Conservation (phyloP, 2,329 filamentous ascomycete genomes). For the Stagonosporopsis rhizophila region DNA sequence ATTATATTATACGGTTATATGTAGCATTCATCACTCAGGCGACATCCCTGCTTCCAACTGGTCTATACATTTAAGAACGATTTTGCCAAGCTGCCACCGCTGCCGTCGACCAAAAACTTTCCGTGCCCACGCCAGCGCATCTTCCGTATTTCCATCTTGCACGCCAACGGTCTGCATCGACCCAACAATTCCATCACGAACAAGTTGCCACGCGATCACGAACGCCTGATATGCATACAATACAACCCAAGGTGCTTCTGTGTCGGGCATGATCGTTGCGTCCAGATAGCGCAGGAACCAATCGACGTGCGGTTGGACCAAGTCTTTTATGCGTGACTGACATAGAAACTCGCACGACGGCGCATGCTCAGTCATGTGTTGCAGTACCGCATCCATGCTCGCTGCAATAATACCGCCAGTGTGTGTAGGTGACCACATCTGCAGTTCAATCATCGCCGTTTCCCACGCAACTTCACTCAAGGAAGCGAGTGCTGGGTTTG, state of each 20-base stretch:
- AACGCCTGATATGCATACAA: slow-evolving; percentile 33
- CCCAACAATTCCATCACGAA: slow-evolving; percentile 18
- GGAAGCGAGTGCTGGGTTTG: slow-evolving; percentile 14
- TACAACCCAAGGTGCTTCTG: slow-evolving; percentile 29
- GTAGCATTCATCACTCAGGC: background rate
- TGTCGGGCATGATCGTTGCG: slow-evolving; percentile 16
- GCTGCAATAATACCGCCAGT: slow-evolving; percentile 31
- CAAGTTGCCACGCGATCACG: slow-evolving; percentile 34
- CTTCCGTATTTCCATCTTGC: slow-evolving; percentile 22
- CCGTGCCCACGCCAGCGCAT: slow-evolving; percentile 26
- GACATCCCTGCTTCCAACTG: slow-evolving; percentile 8
- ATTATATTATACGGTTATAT: background rate
- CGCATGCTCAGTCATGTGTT: slow-evolving; percentile 25
- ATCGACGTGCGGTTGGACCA: slow-evolving; percentile 30
- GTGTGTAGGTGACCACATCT: slow-evolving; percentile 35
- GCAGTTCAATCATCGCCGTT: slow-evolving; percentile 34
- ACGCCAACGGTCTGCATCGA: slow-evolving; percentile 29
- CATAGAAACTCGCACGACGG: slow-evolving; percentile 28
- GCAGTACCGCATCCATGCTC: slow-evolving; percentile 25
- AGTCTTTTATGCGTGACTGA: slow-evolving; percentile 19
- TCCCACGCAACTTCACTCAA: slow-evolving; percentile 31
- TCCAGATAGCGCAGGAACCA: slow-evolving; percentile 35
- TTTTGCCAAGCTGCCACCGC: slow-evolving; percentile 28
- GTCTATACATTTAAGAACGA: slow-evolving; percentile 27
- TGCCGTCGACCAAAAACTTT: slow-evolving; percentile 24